Evolutionary conservation across 2,329 filamentous ascomycete species (phyloP).

Genomic region (Nemania sp.): DNA sequence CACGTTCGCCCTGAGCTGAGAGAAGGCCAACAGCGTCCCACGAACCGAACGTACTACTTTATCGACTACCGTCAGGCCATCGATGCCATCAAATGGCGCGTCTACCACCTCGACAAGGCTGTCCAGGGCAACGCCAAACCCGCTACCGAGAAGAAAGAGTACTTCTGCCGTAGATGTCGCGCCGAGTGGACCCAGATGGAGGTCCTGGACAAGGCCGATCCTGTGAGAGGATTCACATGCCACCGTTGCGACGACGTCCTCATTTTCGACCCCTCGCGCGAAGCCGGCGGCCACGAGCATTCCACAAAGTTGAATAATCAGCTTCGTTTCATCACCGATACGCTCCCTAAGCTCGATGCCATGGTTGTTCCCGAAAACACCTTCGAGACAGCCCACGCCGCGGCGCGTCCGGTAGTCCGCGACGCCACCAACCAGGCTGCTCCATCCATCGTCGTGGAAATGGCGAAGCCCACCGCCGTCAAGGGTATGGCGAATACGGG

Average conservation of each 20-base stretch:
- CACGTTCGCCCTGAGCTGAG: conserved; percentile 76
- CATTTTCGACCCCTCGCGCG: conserved; percentile 67
- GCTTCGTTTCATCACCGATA: conserved; percentile 76
- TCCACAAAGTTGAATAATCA: conserved; percentile 77
- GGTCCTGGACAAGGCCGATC: conserved; percentile 76
- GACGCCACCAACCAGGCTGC: conserved; percentile 70
- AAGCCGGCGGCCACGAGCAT: conserved; percentile 72
- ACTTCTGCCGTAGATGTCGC: conserved; percentile 79
- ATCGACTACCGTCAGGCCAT: conserved; percentile 94
- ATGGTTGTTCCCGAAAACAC: conserved; percentile 74
- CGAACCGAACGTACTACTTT: conserved; percentile 92
- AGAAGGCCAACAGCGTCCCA: conserved; percentile 79
- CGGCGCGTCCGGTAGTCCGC: conserved; percentile 66
- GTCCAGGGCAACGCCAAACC: conserved; percentile 84
- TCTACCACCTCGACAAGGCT: conserved; percentile 84
- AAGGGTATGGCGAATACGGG: conserved; percentile 69
- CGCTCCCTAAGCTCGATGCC: conserved; percentile 77
- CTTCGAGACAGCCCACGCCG: conserved; percentile 70
- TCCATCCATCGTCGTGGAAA: conserved; percentile 62
- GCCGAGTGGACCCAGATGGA: conserved; percentile 90
- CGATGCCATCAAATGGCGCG: conserved; percentile 93
- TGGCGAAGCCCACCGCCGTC: conserved; percentile 66
- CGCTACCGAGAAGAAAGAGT: conserved; percentile 87
- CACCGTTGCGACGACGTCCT: conserved; percentile 73
- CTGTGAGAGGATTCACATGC: conserved; percentile 74